Base-by-base conservation (phyloP, 83 land plant species). In the Thuja plicata region DNA sequence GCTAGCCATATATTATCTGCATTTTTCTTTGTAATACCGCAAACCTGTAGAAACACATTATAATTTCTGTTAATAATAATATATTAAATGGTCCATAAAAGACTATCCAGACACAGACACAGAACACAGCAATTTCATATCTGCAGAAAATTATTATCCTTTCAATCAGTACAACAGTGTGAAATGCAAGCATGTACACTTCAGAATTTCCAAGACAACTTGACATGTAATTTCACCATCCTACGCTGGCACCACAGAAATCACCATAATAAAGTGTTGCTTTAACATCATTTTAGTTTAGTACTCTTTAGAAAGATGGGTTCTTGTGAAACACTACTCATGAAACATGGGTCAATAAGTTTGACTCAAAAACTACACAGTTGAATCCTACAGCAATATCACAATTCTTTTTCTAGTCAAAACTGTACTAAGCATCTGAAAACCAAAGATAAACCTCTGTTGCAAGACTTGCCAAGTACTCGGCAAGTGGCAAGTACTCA, bases 1-100 rank as follows among this genome's bases (percentile, higher is more conserved):
- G 99, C 99, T 80, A 97, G 77, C 99, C 99, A 97, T 24, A 97
- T 88, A 89, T 97, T 97, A 62, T 97, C 99, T 27, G 97, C 87
- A 16, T 89, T 89, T 88, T 96, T 97, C 62, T 96, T 95, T 55
- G 92, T 83, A 43, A 97, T 90, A 80, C 96, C 99, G 90, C 99
- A 97, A 57, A 97, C 99, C 99, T 97, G 93, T 86, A 94, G 35
- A 79, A 46, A 40, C 21, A 66, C 40, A 85, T 85, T 54, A 50
- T 17, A 84, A n/a, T 84, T 76, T 83, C 35, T 54, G 86, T 34
- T 50, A 32, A 48, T 83, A 32, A 48, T 83, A 37, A 30, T 34
- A 21, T 48, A 46, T 6, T 85, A 3, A 9, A 85, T 85, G 19
- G 30, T 11, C 50, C 52, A 4, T 35, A 43, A 43, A 48, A n/a